phyloP scores from a whole-genome alignment of 805 yeast species.

The Lipomyces oligophaga region DNA sequence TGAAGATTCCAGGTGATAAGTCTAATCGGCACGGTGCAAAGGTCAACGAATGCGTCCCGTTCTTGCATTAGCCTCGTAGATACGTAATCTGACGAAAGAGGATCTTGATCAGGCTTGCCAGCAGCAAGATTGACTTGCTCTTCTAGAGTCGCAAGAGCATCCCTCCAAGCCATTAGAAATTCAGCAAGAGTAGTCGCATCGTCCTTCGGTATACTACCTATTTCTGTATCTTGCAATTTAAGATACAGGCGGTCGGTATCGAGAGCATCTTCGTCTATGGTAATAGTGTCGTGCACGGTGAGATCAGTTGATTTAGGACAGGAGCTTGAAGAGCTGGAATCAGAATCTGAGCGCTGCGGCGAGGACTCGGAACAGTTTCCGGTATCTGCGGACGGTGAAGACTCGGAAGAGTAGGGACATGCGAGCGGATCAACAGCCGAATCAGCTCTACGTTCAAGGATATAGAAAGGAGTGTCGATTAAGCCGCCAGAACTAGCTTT shows the following conservation, averaged over 20 bases:
- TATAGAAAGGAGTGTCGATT: slow-evolving; percentile 14
- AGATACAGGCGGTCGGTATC: slow-evolving; percentile 8
- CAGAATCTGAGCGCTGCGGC: background rate
- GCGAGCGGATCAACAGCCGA: too few relatives aligned
- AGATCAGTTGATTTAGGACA: slow-evolving; percentile 10
- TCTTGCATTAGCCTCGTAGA: slow-evolving; percentile 20
- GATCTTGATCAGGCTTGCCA: slow-evolving; percentile 10
- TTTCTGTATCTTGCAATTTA: slow-evolving; percentile 13
- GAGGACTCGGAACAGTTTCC: background rate
- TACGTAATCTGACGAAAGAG: slow-evolving; percentile 22
- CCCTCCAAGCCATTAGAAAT: slow-evolving; percentile 35
- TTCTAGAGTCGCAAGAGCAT: slow-evolving; percentile 32
- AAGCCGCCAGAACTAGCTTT: slow-evolving; percentile 14
- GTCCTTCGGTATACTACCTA: slow-evolving; percentile 14
- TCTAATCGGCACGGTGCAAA: slow-evolving; percentile 28
- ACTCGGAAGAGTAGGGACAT: too few relatives aligned
- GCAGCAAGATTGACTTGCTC: slow-evolving; percentile 14
- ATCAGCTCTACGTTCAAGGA: slow-evolving; percentile 1
- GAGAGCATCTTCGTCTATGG: slow-evolving; percentile 17
- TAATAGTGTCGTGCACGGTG: slow-evolving; percentile 22
- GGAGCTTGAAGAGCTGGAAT: slow-evolving; percentile 1
- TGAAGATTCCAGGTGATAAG: slow-evolving; percentile 37
- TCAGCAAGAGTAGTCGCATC: slow-evolving; percentile 29
- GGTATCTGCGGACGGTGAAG: background rate
- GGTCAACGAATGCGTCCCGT: slow-evolving; percentile 22